Evolutionary conservation across 768 basidiomycete genomes (phyloP).

Genomic region (Lentinus tigrinus): DNA sequence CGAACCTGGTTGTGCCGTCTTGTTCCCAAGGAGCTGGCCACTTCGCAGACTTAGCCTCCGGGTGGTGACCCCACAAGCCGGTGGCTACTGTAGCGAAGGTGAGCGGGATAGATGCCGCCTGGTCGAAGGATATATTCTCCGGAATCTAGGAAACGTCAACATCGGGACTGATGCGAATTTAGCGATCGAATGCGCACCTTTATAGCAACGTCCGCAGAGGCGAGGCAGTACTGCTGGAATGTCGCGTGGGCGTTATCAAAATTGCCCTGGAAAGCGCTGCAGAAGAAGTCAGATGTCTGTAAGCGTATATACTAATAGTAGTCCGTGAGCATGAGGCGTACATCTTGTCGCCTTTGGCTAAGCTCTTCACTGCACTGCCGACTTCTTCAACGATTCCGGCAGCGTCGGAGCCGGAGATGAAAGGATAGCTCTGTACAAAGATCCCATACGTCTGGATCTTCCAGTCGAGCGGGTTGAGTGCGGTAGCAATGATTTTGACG

Average conservation of each 20-base stretch:
- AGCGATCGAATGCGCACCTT: constrained; percentile 14
- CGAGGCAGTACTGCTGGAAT: constrained; percentile 28
- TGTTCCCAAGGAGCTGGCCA: constrained; percentile 27
- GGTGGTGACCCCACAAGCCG: background rate
- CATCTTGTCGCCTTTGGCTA: constrained; percentile 39
- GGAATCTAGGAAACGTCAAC: constrained; percentile 29
- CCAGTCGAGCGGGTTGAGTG: constrained; percentile 37
- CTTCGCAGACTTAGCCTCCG: constrained; percentile 11
- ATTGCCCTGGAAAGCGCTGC: constrained; percentile 2
- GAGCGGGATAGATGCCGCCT: constrained; percentile 40
- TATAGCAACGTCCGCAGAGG: constrained; percentile 22
- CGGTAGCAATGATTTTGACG: constrained; percentile 28
- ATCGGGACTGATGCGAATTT: background rate
- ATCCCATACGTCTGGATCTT: constrained; percentile 27
- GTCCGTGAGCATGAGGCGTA: constrained; percentile 18
- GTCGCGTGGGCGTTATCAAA: background rate
- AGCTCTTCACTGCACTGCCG: constrained; percentile 23
- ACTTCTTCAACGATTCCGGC: constrained; percentile 40
- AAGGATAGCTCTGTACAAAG: constrained; percentile 38
- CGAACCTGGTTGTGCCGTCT: constrained; percentile 29
- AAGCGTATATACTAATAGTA: background rate
- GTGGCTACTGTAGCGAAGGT: constrained; percentile 37
- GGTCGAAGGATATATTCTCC: constrained; percentile 33
- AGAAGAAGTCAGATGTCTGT: no score
- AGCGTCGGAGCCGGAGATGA: constrained; percentile 37